phyloP scores from a whole-genome alignment of 2,329 filamentous ascomycete species.

The Paecilomyces niveus region DNA sequence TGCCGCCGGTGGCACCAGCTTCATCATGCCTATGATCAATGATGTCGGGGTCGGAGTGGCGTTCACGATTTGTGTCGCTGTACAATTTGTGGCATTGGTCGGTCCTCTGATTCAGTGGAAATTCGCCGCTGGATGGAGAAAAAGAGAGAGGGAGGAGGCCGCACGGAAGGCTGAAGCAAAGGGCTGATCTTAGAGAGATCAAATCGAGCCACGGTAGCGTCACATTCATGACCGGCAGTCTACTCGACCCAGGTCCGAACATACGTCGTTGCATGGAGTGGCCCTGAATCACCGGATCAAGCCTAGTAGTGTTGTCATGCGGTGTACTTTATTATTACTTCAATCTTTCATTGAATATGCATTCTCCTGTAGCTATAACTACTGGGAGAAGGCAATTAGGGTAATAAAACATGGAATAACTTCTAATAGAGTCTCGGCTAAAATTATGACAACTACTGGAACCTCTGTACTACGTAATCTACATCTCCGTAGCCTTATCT shows the following conservation, averaged over 20 bases:
- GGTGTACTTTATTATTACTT: neutral
- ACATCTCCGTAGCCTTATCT: no score
- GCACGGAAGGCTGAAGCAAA: conserved; percentile 6
- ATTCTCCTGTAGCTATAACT: neutral
- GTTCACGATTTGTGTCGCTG: conserved; percentile 40
- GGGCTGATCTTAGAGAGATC: neutral
- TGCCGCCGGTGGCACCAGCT: conserved; percentile 45
- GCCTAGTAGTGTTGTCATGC: neutral
- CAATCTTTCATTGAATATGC: neutral
- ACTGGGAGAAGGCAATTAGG: neutral
- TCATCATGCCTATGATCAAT: conserved; percentile 45
- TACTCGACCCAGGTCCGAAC: no score
- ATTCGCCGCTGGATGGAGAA: conserved; percentile 33
- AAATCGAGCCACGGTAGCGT: neutral
- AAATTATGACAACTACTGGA: neutral
- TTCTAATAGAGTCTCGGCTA: neutral
- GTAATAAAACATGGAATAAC: neutral
- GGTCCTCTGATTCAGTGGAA: conserved; percentile 41
- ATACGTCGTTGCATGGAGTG: no score
- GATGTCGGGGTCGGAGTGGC: conserved; percentile 40
- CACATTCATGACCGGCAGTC: neutral
- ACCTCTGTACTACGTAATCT: conserved; percentile 16
- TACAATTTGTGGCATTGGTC: conserved; percentile 40
- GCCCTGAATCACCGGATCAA: no score
- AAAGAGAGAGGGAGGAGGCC: conserved; percentile 2